Conservation (phyloP, 441 rosid species). For the Theobroma grandiflorum region DNA sequence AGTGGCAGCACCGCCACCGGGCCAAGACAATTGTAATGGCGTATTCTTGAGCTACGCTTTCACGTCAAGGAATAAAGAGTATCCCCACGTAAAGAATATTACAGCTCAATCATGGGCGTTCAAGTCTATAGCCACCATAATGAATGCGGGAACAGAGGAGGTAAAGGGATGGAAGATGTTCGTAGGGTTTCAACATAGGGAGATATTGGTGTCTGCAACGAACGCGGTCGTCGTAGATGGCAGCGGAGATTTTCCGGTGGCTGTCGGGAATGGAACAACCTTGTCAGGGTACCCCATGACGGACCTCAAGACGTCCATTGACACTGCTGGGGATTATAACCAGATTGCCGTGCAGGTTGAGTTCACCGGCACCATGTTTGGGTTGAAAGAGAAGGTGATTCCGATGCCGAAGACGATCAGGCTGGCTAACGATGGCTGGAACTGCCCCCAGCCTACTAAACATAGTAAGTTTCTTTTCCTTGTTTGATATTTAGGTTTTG, state of each 20-base stretch:
- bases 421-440: conserved; percentile 53
- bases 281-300: conserved; percentile 49
- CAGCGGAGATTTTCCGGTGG: conserved; percentile 50
- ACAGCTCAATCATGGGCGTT: conserved; percentile 89
- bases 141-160: conserved; percentile 70
- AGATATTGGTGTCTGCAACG: conserved; percentile 65
- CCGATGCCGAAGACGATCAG: conserved; percentile 64
- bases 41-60: conserved; percentile 68
- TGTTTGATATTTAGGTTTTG: neutral
- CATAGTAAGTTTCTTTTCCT: conserved; percentile 35
- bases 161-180: conserved; percentile 77
- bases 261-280: conserved; percentile 62
- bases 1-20: conserved; percentile 56
- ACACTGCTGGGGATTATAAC: conserved; percentile 61
- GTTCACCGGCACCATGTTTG: conserved; percentile 62
- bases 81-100: conserved; percentile 63
- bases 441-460: conserved; percentile 50
- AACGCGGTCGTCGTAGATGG: conserved; percentile 57
- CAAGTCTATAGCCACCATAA: conserved; percentile 64
- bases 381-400: conserved; percentile 42
- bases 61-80: conserved; percentile 54
- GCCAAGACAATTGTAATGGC: conserved; percentile 62
- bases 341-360: conserved; percentile 56
- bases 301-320: conserved; percentile 60
- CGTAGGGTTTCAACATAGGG: conserved; percentile 70